Percentiles rank a stretch among this genome's conserved stretches.
Evolutionary conservation across 768 basidiomycete genomes (phyloP).

Genomic region (Leucosporidium yakuticum): DNA sequence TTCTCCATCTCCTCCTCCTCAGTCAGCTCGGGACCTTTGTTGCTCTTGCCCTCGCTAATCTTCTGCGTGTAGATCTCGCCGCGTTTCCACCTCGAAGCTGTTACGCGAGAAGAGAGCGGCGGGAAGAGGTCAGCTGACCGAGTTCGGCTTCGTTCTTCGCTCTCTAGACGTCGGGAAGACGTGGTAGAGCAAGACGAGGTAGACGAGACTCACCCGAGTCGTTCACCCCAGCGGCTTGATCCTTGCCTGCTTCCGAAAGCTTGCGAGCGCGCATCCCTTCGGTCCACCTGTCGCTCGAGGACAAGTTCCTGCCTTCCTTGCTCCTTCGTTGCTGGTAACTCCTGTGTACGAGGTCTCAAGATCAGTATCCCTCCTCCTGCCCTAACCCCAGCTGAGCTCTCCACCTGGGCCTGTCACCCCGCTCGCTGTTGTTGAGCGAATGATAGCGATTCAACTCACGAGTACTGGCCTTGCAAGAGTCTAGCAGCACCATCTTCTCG

Average conservation of each 20-base stretch:
- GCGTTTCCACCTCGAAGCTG: conserved; percentile 32
- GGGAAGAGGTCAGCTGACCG: background rate
- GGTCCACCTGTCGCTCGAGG: conserved; percentile 11
- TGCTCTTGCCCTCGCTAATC: conserved; percentile 13
- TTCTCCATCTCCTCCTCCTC: conserved; percentile 23
- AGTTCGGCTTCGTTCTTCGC: background rate
- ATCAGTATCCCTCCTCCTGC: background rate
- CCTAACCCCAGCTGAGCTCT: background rate
- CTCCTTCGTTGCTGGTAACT: conserved; percentile 2
- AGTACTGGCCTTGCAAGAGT: conserved; percentile 17
- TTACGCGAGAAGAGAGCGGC: no score
- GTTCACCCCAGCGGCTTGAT: conserved; percentile 27
- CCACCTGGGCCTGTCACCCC: background rate
- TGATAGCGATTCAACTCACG: conserved; percentile 7
- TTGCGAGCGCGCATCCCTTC: conserved; percentile 14
- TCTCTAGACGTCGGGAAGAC: no score
- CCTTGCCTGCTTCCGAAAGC: conserved; percentile 10
- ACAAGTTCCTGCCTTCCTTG: conserved; percentile 12
- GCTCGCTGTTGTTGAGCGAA: background rate
- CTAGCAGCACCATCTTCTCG: conserved; percentile 1
- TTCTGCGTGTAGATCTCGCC: conserved; percentile 20
- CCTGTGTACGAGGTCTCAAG: background rate
- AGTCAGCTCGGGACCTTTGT: conserved; percentile 2
- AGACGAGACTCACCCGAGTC: conserved; percentile 15
- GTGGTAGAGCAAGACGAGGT: background rate